These are phyloP conservation scores for Pichia deserticola DNA, from an alignment of 805 yeast genomes.

Conservation along the genomic window DNA sequence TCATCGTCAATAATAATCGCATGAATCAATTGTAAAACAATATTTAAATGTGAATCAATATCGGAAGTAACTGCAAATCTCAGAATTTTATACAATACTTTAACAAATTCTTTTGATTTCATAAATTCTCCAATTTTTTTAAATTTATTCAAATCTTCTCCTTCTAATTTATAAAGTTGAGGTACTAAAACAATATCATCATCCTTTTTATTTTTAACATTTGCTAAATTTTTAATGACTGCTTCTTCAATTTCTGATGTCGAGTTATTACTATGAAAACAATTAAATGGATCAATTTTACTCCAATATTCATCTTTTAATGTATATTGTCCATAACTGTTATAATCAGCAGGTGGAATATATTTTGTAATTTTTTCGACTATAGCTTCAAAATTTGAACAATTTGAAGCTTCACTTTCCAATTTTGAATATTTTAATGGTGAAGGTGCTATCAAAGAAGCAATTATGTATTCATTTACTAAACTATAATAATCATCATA, in stretches of 20 bases:
- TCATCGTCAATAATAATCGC: slow-evolving; percentile 40
- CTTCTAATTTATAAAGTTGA: slow-evolving; percentile 25
- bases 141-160: slow-evolving; percentile 24
- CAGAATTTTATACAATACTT: slow-evolving; percentile 50
- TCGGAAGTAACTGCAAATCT: slow-evolving; percentile 42
- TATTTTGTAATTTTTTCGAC: slow-evolving; percentile 54
- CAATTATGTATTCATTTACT: slow-evolving; percentile 34
- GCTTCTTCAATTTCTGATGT: slow-evolving; percentile 45
- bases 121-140: slow-evolving; percentile 42
- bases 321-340: slow-evolving; percentile 60
- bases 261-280: slow-evolving; percentile 40
- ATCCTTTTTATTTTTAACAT: slow-evolving; percentile 28
- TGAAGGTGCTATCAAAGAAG: slow-evolving; percentile 42
- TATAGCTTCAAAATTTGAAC: slow-evolving; percentile 39
- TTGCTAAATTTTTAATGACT: slow-evolving; percentile 38
- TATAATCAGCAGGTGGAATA: slow-evolving; percentile 57
- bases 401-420: slow-evolving; percentile 22
- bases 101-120: slow-evolving; percentile 46
- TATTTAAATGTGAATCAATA: slow-evolving; percentile 49
- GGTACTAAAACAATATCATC: slow-evolving; percentile 47
- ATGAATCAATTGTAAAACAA: slow-evolving; percentile 61
- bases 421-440: slow-evolving; percentile 51
- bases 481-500: slow-evolving; percentile 12
- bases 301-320: slow-evolving; percentile 41
- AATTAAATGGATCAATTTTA: slow-evolving; percentile 51